Evolutionary conservation across 1,284 basidiomycete species (phyloP), one percentile per base, ranked within the genome.

Genomic region (Tilletia walkeri): DNA sequence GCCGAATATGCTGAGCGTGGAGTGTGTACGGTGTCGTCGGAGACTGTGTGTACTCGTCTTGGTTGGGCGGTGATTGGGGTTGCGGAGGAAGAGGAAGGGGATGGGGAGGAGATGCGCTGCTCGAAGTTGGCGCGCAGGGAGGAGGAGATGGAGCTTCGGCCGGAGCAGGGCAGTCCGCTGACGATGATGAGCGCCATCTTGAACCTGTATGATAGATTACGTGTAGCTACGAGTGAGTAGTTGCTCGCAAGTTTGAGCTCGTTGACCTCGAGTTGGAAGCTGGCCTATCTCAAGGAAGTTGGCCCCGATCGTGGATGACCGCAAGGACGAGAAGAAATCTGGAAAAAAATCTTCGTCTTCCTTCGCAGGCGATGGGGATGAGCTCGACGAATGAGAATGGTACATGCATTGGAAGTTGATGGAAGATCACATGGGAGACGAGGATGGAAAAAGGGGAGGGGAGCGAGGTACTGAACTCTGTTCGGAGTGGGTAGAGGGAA

Each of bases 151-250:
- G 84, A 86, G 0, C 91, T 89, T 84, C 98, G 97, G 69, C 95
- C 95, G 54, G 91, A 90, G 78, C 88, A 90, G 0, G 95, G 95
- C 84, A 89, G 94, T 10, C 95, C 95, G n/a, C 91, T 89, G 53
- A 98, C 87, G 2, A 94, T 95, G 76, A 99, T 86, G 67, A 98
- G 88, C n/a, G 95, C 94, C 95, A 98, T 98, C 67, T 3, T 36
- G 48, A 39, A 67, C n/a, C 18, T 20, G 53, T 7, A 34, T 34
- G 18, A 10, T 18, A 10, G 41, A 45, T 45, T 30, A 30, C 24
- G 24, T 30, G 24, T 30, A 30, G 24, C 24, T 30, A 30, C 24
- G 2, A 30, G 24, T 30, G 24, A 30, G 24, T 30, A 30, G 24
- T 30, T 53, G 50, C 67, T 70, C 50, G 66, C 53, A 14, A 50